Conservation (phyloP, 2,329 filamentous ascomycete genomes). For the Geoglossum cookeanum region DNA sequence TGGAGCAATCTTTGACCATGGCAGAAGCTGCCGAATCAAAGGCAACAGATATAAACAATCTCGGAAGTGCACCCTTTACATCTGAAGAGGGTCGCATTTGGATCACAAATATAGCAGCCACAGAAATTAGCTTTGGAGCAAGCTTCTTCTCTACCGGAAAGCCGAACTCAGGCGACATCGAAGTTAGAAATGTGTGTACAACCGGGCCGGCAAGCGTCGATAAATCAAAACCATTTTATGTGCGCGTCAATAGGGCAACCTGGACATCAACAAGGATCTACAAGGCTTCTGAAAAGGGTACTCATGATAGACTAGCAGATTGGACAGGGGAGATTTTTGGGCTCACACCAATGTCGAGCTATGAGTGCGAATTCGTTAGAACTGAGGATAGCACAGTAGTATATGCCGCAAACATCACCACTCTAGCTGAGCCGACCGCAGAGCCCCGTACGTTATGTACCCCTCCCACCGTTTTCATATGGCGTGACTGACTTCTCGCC, state of each 20-base stretch:
- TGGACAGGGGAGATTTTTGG: constrained; percentile 54
- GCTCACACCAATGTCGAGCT: constrained; percentile 53
- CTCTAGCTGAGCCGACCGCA: constrained; percentile 36
- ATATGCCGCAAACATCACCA: constrained; percentile 54
- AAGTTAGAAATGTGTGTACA: constrained; percentile 17
- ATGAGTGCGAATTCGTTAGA: constrained; percentile 60
- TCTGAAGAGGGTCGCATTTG: constrained; percentile 53
- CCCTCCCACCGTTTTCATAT: constrained; percentile 2
- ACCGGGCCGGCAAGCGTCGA: constrained; percentile 34
- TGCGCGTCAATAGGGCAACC: constrained; percentile 57
- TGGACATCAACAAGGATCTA: constrained; percentile 64
- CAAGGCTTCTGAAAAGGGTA: constrained; percentile 24
- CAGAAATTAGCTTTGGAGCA: constrained; percentile 59
- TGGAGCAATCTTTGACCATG: constrained; percentile 60
- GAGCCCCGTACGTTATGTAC: constrained; percentile 26
- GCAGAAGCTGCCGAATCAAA: constrained; percentile 56
- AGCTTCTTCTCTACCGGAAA: constrained; percentile 34
- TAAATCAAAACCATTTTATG: constrained; percentile 55
- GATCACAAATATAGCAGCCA: constrained; percentile 62
- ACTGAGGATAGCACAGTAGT: constrained; percentile 44
- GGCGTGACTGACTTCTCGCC: constrained; percentile 11
- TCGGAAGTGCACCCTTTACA: constrained; percentile 57
- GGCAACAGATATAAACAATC: constrained; percentile 56
- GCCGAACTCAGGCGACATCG: constrained; percentile 13
- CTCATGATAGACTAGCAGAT: constrained; percentile 25